Base-by-base conservation (phyloP, 1,284 basidiomycete species). In the Tilletia walkeri region DNA sequence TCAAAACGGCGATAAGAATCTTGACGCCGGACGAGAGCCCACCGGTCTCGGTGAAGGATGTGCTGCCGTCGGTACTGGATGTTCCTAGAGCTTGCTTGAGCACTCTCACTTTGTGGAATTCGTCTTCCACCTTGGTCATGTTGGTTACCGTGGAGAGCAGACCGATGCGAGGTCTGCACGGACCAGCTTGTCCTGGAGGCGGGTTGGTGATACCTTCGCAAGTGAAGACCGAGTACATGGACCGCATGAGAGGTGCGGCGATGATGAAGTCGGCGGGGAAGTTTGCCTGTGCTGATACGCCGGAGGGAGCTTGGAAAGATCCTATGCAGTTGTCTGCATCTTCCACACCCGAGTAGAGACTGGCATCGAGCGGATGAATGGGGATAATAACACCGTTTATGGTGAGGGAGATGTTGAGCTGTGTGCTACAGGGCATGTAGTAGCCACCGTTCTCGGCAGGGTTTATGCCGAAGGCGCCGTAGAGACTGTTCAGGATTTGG, bases 291-390 rank as follows among this genome's bases (percentile, higher is more conserved):
- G 68, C 68, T 34, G 72, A 71, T 65, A 72, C 61, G 53, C 71
- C 69, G 36, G 66, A 71, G 30, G 76, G 66, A 10, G 79, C 73
- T 67, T 81, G 79, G 70, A 81, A 81, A n/a, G 76, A 73, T 56
- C 78, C 79, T 16, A 81, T 69, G 66, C 79, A 81, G 67, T 69
- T 67, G 65, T 72, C 68, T 30, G 70, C 67, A 7, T 73, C 70
- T 39, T 70, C 74, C 12, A 59, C 20, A 56, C 71, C 72, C 5
- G 72, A 70, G 24, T 70, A 54, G 0, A 81, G 70, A 50, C 69
- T 75, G 66, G 76, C 72, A 67, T 81, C 79, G 65, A 81, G 75
- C 12, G 79, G 79, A 50, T 81, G 79, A 30, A 80, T 77, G 30
- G 78, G 76, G 30, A 80, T 70, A 20, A 56, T 20, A 41, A 70